Percentiles rank a stretch among this genome's conserved stretches.
Evolutionary conservation across 1,284 basidiomycete species (phyloP).

Genomic region (Agroathelia rolfsii): DNA sequence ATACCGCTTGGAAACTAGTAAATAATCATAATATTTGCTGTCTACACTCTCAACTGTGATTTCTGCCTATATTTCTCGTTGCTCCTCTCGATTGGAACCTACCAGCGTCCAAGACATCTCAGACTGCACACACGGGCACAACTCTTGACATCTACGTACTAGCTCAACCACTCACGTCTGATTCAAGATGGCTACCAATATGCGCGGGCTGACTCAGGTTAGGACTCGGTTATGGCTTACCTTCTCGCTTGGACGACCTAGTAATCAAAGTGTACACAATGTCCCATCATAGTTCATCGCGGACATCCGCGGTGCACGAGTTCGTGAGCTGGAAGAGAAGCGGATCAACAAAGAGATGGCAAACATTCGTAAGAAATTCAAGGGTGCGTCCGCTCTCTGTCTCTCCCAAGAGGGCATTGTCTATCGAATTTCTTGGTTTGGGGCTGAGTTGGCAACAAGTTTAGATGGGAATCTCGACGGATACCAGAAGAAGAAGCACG

Average conservation of each 20-base stretch:
- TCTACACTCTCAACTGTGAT: too few species aligned
- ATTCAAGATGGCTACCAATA: constrained; percentile 68
- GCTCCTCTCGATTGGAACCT: too few species aligned
- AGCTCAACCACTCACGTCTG: too few species aligned
- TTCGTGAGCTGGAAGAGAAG: constrained; percentile 90
- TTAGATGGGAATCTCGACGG: constrained; percentile 97
- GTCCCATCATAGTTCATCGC: constrained; percentile 76
- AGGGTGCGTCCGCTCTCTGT: constrained; percentile 42
- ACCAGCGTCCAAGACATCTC: too few species aligned
- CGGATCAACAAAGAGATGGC: constrained; percentile 99
- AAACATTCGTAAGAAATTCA: constrained; percentile 98
- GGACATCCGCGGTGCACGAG: constrained; percentile 88
- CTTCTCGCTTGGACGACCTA: constrained; percentile 1
- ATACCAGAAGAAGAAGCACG: constrained; percentile 97
- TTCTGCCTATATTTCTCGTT: too few species aligned
- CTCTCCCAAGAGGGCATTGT: too few species aligned
- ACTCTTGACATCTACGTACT: too few species aligned
- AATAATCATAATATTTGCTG: too few species aligned
- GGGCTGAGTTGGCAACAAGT: too few species aligned
- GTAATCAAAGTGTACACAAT: too few species aligned
- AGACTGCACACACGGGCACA: too few species aligned
- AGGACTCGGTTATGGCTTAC: constrained; percentile 15
- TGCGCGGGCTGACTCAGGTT: constrained; percentile 88
- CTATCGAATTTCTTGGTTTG: neutral
- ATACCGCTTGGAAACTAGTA: too few species aligned